Evolutionary conservation across 2,329 filamentous ascomycete genomes (phyloP), one percentile per base, ranked within the genome.

Genomic region (Epichloe elymi): DNA sequence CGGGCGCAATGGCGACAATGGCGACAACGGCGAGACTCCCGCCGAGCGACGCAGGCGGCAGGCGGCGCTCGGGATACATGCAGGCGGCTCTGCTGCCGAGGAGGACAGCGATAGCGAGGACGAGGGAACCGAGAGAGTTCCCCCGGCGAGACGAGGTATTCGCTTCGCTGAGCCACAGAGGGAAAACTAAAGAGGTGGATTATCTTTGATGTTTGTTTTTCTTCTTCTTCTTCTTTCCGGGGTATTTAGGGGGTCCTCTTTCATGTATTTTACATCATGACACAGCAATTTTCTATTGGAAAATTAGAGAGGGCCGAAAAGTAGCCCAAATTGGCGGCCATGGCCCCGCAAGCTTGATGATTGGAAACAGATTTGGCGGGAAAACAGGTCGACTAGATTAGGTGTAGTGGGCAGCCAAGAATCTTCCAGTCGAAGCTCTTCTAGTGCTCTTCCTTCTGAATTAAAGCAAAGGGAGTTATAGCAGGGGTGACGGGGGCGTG

Each of bases 21-120:
- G 69, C 3, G 60, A 65, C 4, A 71, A 71, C 35, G 73, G 69
- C 36, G 86, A 90, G 67, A 89, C 85, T 0, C 82, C 82, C 0
- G 86, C 86, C 0, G 87, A 91, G 65, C 74, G 83, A 51, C 76
- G 85, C 40, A 74, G 87, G 49, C 78, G 87, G 58, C 80, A 88
- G 59, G 85, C 85, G 1, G 87, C 86, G 1, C 69, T 91, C 2
- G 85, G 86, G 10, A 71, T 85, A 30, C 30, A 30, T 30, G 30
- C 8, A 54, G 67, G 69, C 15, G 61, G 65, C 7, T 65, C 63
- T 2, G 67, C 63, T 0, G 70, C 70, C 17, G 74, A 71, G 44
- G 72, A 74, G 51, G 71, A 73, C 50, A 78, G 72, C 51, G 74
- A 82, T 36, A 67, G 61, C 30, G 67, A 69, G 23, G 80, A 82